Base-by-base conservation (phyloP, 164 flowering plant genomes). In the Amborella trichopoda region DNA sequence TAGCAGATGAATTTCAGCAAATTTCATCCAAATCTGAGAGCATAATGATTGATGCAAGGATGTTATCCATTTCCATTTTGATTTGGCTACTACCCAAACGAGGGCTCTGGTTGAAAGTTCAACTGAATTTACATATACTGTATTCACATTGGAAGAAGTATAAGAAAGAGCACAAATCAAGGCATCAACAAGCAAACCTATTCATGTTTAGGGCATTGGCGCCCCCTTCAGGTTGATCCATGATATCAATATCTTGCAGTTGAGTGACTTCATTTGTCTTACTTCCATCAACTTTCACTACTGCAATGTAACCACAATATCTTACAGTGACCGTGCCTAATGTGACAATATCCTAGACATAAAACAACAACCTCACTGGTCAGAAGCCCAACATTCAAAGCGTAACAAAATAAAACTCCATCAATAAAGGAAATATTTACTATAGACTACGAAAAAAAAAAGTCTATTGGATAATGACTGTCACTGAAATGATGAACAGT, bases 181-280 rank as follows among this genome's bases (percentile, higher is more conserved):
- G 41, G 41, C 41, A 5, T 14, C 19, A 38, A 38, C 16, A 38
- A 38, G 20, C 46, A n/a, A 54, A 82, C 99, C 99, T 91, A 82
- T 91, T 82, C 49, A 91, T 76, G 50, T 91, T 91, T 19, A 91
- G 81, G 61, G 94, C 94, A 73, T 82, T 79, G 23, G 99, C 95
- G 55, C 99, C 99, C 36, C 99, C 96, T 61, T 87, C 96, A 44
- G 81, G 79, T 63, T 91, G 99, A 57, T 84, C 84, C 57, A 71
- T 55, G 50, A 67, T 64, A 40, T 75, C 83, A 56, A 66, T 27
- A 59, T 62, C 65, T 64, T 68, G 65, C 58, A 58, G 54, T 32
- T 56, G 57, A 49, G 54, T 47, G 44, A 45, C 63, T 25, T 28
- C 49, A 25, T 68, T 62, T 21, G 45, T 49, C 38, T 56, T 54